Evolutionary conservation across 768 basidiomycete species (phyloP).

Genomic region (Tremella fuciformis): DNA sequence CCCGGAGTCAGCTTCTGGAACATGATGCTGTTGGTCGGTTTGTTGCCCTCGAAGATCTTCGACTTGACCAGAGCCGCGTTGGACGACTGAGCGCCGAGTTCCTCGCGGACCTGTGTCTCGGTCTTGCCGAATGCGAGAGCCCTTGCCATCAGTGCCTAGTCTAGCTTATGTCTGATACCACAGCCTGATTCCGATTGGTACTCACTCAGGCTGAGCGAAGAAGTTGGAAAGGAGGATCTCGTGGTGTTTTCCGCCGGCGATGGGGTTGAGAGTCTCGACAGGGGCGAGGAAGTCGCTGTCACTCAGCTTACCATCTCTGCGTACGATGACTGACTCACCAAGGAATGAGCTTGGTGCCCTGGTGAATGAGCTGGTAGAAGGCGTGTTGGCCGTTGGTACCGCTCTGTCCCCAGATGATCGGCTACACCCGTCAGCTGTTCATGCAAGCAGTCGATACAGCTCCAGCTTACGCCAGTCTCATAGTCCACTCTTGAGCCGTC

Average conservation of each 20-base stretch:
- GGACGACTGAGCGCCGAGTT: constrained; percentile 56
- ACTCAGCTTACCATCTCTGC: constrained; percentile 46
- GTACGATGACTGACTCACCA: constrained; percentile 30
- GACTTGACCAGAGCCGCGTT: constrained; percentile 86
- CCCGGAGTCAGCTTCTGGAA: constrained; percentile 90
- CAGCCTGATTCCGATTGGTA: constrained; percentile 6
- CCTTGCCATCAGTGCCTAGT: constrained; percentile 25
- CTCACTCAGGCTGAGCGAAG: constrained; percentile 87
- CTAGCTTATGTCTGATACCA: not conserved
- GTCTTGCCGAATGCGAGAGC: constrained; percentile 97
- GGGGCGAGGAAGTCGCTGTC: constrained; percentile 50
- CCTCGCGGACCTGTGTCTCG: constrained; percentile 74
- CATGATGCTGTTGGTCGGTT: constrained; percentile 92
- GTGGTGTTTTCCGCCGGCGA: constrained; percentile 82
- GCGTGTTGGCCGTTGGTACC: constrained; percentile 99
- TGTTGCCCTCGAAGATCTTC: constrained; percentile 97
- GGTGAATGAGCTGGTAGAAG: constrained; percentile 83
- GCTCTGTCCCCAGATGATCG: constrained; percentile 98
- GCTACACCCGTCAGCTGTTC: constrained; percentile 56
- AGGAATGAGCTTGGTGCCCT: constrained; percentile 54
- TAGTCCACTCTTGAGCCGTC: constrained; percentile 87
- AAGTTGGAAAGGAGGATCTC: constrained; percentile 96
- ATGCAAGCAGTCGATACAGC: not conserved
- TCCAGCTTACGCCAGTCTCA: constrained; percentile 78
- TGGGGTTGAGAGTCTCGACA: constrained; percentile 64